Evolutionary conservation across 2,329 filamentous ascomycete species (phyloP).

Genomic region (Cladosporium sp.): DNA sequence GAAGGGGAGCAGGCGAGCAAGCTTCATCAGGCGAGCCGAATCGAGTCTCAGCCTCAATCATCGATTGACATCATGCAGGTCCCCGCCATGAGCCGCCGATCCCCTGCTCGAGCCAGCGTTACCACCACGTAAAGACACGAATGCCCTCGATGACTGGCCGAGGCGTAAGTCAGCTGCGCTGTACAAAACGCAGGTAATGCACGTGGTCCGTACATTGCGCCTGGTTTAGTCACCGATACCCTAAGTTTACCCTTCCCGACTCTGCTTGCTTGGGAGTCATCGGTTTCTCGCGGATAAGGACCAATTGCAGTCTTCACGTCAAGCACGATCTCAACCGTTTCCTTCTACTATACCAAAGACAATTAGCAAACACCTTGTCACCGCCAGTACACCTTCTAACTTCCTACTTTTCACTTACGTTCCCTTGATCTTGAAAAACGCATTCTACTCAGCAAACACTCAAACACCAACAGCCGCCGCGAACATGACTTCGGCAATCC

Average conservation of each 20-base stretch:
- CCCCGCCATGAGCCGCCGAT: constrained; percentile 1
- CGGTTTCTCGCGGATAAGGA: background rate
- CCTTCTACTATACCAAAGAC: no score
- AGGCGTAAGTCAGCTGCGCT: background rate
- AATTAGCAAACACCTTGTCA: no score
- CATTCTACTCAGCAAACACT: background rate
- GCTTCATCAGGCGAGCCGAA: background rate
- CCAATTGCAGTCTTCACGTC: background rate
- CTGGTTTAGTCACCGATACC: no score
- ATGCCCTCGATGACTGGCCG: background rate
- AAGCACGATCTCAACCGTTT: background rate
- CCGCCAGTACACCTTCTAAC: no score
- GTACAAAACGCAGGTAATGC: no score
- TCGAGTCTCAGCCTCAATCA: background rate
- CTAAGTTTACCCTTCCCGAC: no score
- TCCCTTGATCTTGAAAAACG: no score
- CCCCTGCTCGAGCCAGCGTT: background rate
- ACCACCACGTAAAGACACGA: background rate
- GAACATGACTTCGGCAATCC: constrained; percentile 5
- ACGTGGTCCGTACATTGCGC: no score
- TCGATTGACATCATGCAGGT: constrained; percentile 9
- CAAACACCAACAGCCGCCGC: no score
- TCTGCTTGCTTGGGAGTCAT: no score
- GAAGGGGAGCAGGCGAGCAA: background rate
- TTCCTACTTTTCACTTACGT: no score